phyloP scores from a whole-genome alignment of 306 rosid species.

The Begonia loranthoides region DNA sequence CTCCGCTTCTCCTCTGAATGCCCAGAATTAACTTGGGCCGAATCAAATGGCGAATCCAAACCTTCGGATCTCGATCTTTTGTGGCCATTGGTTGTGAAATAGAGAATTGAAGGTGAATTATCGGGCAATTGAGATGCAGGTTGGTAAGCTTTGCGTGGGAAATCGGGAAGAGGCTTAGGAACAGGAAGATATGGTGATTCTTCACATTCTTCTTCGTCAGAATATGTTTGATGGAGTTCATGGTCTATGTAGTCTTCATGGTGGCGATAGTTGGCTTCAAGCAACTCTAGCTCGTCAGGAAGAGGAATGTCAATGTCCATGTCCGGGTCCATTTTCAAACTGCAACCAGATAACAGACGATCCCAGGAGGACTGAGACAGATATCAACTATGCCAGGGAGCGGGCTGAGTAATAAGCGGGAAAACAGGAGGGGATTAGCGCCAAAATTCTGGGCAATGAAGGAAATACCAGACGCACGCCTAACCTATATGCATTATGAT shows the following conservation, averaged over 20 bases:
- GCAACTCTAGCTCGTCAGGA: conserved; percentile 76
- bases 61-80: conserved; percentile 45
- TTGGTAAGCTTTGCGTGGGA: conserved; percentile 1
- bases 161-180: background rate
- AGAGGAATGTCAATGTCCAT: conserved; percentile 62
- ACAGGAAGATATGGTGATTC: conserved; percentile 1
- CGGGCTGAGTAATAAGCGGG: no score
- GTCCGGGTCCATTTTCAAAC: conserved; percentile 4
- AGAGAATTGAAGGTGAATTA: conserved; percentile 15
- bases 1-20: conserved; percentile 39
- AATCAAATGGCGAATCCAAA: conserved; percentile 1
- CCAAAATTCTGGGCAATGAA: no score
- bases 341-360: no score
- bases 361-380: no score
- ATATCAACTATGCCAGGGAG: no score
- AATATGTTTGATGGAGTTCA: conserved; percentile 28
- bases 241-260: conserved; percentile 27
- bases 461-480: no score
- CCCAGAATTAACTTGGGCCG: conserved; percentile 8
- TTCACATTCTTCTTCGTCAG: conserved; percentile 14
- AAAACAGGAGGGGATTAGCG: no score
- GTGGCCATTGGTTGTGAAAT: conserved; percentile 19
- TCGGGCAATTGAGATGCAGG: conserved; percentile 2
- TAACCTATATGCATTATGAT: no score
- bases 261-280: conserved; percentile 41